Evolutionary conservation across 2,329 filamentous ascomycete genomes (phyloP).

Genomic region (Penicillium occitanis): DNA sequence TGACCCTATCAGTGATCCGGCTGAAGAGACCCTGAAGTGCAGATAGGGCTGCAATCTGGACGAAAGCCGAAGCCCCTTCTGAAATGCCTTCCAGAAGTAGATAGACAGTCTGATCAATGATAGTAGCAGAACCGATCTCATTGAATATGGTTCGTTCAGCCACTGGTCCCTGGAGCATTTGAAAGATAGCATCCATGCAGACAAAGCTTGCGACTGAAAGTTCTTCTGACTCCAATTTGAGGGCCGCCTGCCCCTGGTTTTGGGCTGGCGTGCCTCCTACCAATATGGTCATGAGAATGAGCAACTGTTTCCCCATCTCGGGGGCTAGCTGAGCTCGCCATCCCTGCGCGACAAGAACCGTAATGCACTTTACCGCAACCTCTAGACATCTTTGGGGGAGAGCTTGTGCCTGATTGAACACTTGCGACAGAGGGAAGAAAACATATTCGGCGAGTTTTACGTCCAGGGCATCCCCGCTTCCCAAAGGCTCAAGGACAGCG

Average conservation of each 20-base stretch:
- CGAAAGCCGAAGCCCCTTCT: constrained; percentile 62
- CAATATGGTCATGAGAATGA: constrained; percentile 80
- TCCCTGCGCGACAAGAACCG: constrained; percentile 70
- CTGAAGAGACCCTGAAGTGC: constrained; percentile 63
- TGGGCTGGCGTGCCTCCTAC: constrained; percentile 69
- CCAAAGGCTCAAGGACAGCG: constrained; percentile 40
- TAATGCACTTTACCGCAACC: constrained; percentile 71
- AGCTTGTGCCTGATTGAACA: constrained; percentile 73
- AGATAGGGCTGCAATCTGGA: constrained; percentile 68
- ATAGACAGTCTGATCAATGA: constrained; percentile 78
- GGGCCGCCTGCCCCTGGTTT: constrained; percentile 29
- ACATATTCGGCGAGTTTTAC: constrained; percentile 86
- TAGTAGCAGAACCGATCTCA: constrained; percentile 64
- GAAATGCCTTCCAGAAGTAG: constrained; percentile 73
- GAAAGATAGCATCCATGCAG: constrained; percentile 67
- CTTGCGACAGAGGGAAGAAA: constrained; percentile 87
- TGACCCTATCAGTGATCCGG: constrained; percentile 68
- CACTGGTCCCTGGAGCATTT: constrained; percentile 53
- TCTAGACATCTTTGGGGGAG: constrained; percentile 71
- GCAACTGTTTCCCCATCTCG: constrained; percentile 73
- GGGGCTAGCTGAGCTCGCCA: constrained; percentile 73
- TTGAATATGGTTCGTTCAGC: constrained; percentile 48
- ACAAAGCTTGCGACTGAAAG: constrained; percentile 68
- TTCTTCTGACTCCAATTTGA: constrained; percentile 62
- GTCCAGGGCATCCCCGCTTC: constrained; percentile 57